Percentiles rank a stretch among this genome's conserved stretches.
These are phyloP conservation scores for Chrysanthemum lavandulifolium DNA, from an alignment of 129 eudicot genomes.

Conservation along the genomic window DNA sequence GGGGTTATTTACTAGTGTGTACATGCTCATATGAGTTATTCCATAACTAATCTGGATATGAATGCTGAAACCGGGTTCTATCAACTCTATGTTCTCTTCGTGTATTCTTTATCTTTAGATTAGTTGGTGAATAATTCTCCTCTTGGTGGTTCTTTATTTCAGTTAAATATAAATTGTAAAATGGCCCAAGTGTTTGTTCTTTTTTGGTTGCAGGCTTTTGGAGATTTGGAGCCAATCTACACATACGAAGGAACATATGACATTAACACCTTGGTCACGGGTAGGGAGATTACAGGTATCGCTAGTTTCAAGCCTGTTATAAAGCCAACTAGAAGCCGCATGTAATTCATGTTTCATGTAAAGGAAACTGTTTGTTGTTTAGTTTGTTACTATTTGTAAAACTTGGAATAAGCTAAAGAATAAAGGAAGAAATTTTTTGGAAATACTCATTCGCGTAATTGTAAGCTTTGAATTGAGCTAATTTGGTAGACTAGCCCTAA, in stretches of 20 bases:
- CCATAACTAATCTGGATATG: too few relatives aligned
- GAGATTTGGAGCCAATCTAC: conserved; percentile 97
- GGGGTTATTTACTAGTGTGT: too few relatives aligned
- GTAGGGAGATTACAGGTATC: conserved; percentile 83
- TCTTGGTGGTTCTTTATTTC: conserved; percentile 1
- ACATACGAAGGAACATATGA: conserved; percentile 97
- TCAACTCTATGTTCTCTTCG: too few relatives aligned
- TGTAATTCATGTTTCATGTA: conserved; percentile 39
- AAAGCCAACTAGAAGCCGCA: conserved; percentile 53
- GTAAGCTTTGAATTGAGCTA: not conserved
- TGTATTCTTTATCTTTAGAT: not conserved
- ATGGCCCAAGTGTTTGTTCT: not conserved
- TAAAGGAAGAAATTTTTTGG: not conserved
- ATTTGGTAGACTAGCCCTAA: too few relatives aligned
- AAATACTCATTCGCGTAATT: not conserved
- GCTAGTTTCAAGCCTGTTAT: conserved; percentile 87
- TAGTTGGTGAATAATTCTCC: not conserved
- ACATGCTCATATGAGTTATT: too few relatives aligned
- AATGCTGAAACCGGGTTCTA: too few relatives aligned
- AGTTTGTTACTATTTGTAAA: conserved; percentile 2
- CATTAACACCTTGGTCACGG: conserved; percentile 90
- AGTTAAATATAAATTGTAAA: not conserved
- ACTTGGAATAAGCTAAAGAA: conserved; percentile 4
- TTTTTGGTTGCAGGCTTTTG: conserved; percentile 66
- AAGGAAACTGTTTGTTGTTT: conserved; percentile 21